phyloP scores from a whole-genome alignment of 352 stramenopile species.

The Pythium aristosporum region DNA sequence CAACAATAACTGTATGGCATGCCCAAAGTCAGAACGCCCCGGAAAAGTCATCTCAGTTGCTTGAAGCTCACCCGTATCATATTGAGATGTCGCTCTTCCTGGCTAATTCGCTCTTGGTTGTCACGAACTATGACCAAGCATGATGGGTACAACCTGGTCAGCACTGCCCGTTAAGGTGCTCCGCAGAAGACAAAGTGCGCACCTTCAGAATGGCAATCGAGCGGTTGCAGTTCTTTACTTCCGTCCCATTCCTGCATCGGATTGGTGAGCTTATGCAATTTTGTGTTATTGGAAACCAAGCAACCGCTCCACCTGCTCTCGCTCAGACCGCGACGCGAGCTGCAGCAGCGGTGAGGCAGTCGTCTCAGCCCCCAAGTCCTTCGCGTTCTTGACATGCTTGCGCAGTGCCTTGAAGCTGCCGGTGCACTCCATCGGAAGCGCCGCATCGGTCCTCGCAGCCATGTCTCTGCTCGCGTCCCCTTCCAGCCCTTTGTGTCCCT shows the following conservation, averaged over 20 bases:
- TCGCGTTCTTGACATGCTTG: constrained; percentile 39
- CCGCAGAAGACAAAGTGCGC: not conserved
- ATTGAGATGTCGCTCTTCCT: constrained; percentile 38
- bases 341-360: not conserved
- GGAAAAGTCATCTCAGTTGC: not conserved
- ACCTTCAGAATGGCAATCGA: constrained; percentile 20
- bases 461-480: not conserved
- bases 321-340: not conserved
- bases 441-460: not conserved
- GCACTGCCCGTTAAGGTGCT: not conserved
- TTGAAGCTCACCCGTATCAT: constrained; percentile 27
- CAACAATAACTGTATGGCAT: constrained; percentile 22
- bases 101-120: constrained; percentile 31
- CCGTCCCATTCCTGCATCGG: constrained; percentile 8
- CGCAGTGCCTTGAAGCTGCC: constrained; percentile 42
- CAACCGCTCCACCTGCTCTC: constrained; percentile 6
- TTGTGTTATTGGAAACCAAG: not conserved
- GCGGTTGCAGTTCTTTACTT: constrained; percentile 1
- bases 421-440: constrained; percentile 24
- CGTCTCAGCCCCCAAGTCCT: constrained; percentile 14
- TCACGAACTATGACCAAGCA: not conserved
- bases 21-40: not conserved
- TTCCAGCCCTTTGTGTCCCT: not conserved
- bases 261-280: too few relatives aligned
- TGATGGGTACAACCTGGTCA: not conserved